Conservation (phyloP, 306 rosid species). For the Rosa rugosa region DNA sequence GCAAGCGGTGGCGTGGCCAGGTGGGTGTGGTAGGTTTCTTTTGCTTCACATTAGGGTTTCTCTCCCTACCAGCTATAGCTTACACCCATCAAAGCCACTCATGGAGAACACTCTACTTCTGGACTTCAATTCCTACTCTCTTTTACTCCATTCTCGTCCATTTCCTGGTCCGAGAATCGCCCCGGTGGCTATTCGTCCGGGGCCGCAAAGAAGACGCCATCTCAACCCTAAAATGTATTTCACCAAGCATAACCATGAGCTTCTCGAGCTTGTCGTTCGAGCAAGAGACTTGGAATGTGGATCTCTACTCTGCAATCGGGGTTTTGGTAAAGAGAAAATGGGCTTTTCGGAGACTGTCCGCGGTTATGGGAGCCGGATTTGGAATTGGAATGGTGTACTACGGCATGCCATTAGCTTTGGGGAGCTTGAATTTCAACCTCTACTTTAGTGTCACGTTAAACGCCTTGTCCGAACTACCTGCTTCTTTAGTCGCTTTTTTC, state of each 20-base stretch:
- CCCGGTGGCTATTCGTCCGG: conserved; percentile 58
- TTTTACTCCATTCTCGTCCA: conserved; percentile 34
- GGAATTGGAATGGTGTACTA: conserved; percentile 62
- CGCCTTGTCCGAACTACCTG: conserved; percentile 61
- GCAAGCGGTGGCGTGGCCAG: conserved; percentile 47
- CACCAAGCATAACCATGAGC: conserved; percentile 21
- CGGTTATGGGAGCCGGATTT: conserved; percentile 31
- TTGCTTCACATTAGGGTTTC: conserved; percentile 52
- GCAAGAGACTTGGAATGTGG: conserved; percentile 23
- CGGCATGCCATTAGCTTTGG: conserved; percentile 70
- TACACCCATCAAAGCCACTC: conserved; percentile 30
- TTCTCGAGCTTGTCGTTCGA: conserved; percentile 22
- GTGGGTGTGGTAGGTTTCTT: conserved; percentile 50
- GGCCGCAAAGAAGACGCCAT: conserved; percentile 58
- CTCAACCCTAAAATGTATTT: conserved; percentile 25
- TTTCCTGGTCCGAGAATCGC: conserved; percentile 49
- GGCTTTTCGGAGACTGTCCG: conserved; percentile 39
- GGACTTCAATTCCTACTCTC: conserved; percentile 53
- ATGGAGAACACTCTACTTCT: conserved; percentile 54
- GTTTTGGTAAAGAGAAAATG: conserved; percentile 39
- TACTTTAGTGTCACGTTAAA: conserved; percentile 59
- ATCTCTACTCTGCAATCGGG: conserved; percentile 38
- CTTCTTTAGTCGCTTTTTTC: conserved; percentile 33
- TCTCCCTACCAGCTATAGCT: conserved; percentile 56
- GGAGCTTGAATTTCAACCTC: conserved; percentile 40